Conservation (phyloP, 169 alveolate species). For the Perkinsus olseni region DNA sequence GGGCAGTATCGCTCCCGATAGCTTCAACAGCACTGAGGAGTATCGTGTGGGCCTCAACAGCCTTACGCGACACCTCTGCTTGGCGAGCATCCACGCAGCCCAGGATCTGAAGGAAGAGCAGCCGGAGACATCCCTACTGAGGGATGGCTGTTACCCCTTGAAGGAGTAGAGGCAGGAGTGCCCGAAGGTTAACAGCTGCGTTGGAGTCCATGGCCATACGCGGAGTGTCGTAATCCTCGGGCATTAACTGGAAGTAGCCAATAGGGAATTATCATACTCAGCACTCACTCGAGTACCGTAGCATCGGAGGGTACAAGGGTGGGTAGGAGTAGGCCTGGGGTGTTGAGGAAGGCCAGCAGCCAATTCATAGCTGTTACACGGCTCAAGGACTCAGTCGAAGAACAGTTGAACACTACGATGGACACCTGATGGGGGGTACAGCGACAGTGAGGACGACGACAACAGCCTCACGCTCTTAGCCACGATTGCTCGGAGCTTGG, state of each 20-base stretch:
- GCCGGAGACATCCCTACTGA: neutral
- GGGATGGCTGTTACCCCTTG: neutral
- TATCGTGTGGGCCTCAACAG: neutral
- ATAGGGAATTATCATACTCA: too few relatives aligned
- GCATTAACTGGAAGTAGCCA: too few relatives aligned
- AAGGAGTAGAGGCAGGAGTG: neutral
- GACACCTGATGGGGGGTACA: neutral
- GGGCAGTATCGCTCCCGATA: neutral
- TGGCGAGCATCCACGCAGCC: neutral
- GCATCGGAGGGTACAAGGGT: neutral
- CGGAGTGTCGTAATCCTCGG: neutral
- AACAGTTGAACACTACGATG: conserved; percentile 19
- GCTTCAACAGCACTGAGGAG: neutral
- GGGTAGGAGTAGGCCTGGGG: conserved; percentile 18
- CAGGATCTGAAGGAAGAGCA: neutral
- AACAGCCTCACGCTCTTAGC: neutral
- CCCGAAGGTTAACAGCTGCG: neutral
- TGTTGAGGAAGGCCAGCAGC: conserved; percentile 22
- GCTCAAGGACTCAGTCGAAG: conserved; percentile 14
- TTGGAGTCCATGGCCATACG: neutral
- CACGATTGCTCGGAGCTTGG: neutral
- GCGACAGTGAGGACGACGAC: neutral
- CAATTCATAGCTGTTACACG: conserved; percentile 34
- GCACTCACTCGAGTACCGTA: neutral
- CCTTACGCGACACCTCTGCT: neutral